Conservation (phyloP, 352 stramenopile species). For the Phytophthora fragariae region DNA sequence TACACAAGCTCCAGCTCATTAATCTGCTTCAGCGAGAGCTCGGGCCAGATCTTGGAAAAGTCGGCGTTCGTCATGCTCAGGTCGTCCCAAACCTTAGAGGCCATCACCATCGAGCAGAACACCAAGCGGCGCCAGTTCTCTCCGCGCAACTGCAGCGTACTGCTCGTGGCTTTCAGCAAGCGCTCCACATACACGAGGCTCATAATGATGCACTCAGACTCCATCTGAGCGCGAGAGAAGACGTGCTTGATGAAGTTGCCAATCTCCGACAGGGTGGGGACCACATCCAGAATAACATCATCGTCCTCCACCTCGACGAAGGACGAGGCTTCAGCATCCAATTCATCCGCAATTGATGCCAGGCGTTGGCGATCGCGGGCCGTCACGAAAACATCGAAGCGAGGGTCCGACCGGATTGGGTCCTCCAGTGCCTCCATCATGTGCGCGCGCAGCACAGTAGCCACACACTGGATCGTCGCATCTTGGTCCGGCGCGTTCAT, state of each 20-base stretch:
- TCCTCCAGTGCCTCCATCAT: constrained; percentile 89
- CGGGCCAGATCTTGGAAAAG: constrained; percentile 94
- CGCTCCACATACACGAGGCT: constrained; percentile 97
- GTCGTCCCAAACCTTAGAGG: constrained; percentile 98
- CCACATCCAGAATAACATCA: constrained; percentile 42
- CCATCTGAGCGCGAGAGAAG: constrained; percentile 91
- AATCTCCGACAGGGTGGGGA: constrained; percentile 93
- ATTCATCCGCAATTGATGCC: constrained; percentile 36
- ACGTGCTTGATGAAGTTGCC: constrained; percentile 94
- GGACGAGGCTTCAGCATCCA: constrained; percentile 35
- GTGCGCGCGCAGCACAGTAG: constrained; percentile 95
- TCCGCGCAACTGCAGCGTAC: constrained; percentile 74
- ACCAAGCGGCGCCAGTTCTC: constrained; percentile 95
- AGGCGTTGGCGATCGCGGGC: constrained; percentile 49
- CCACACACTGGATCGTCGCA: constrained; percentile 96
- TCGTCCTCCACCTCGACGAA: constrained; percentile 41
- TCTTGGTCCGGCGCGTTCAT: constrained; percentile 97
- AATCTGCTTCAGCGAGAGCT: constrained; percentile 93
- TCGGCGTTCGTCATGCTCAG: constrained; percentile 98
- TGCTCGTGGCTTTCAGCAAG: constrained; percentile 92
- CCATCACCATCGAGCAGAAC: constrained; percentile 97
- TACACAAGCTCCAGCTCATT: constrained; percentile 96
- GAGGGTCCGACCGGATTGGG: constrained; percentile 55
- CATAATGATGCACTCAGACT: constrained; percentile 98
- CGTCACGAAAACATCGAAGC: constrained; percentile 82